These are phyloP conservation scores for Sarocladiaceae sp. DNA, from an alignment of 2,329 filamentous ascomycete species.

Conservation along the genomic window DNA sequence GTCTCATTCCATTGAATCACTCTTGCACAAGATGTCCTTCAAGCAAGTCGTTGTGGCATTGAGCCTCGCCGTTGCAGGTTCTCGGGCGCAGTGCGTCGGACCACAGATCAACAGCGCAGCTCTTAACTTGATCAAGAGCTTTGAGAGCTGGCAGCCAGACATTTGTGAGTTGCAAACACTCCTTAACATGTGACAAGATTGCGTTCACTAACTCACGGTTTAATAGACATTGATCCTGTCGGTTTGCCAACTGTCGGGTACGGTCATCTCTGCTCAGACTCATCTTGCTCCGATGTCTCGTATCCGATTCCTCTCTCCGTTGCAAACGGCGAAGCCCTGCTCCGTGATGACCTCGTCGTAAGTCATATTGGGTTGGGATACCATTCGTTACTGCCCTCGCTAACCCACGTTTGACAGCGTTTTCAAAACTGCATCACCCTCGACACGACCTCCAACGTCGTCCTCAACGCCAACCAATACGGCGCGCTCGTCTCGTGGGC, in stretches of 20 bases:
- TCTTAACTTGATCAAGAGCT: conserved; percentile 9
- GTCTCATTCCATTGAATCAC: too few species aligned
- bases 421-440: conserved; percentile 32
- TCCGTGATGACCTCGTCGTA: conserved; percentile 29
- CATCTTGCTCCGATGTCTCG: conserved; percentile 35
- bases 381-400: not conserved
- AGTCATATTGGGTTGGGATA: not conserved
- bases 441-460: conserved; percentile 20
- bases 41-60: not conserved
- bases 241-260: conserved; percentile 44
- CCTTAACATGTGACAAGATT: too few species aligned
- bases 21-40: too few species aligned
- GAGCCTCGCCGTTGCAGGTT: not conserved
- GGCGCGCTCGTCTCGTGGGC: conserved; percentile 45
- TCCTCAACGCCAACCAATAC: conserved; percentile 44
- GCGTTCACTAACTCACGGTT: too few species aligned
- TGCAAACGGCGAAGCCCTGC: conserved; percentile 31
- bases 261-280: conserved; percentile 39
- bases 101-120: conserved; percentile 8
- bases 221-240: conserved; percentile 31
- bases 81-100: not conserved
- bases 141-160: conserved; percentile 8
- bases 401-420: conserved; percentile 12
- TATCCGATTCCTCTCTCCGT: conserved; percentile 39
- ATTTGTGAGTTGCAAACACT: conserved; percentile 9